These are phyloP conservation scores for Gossypium stocksii DNA, from an alignment of 345 rosid genomes.

Conservation along the genomic window DNA sequence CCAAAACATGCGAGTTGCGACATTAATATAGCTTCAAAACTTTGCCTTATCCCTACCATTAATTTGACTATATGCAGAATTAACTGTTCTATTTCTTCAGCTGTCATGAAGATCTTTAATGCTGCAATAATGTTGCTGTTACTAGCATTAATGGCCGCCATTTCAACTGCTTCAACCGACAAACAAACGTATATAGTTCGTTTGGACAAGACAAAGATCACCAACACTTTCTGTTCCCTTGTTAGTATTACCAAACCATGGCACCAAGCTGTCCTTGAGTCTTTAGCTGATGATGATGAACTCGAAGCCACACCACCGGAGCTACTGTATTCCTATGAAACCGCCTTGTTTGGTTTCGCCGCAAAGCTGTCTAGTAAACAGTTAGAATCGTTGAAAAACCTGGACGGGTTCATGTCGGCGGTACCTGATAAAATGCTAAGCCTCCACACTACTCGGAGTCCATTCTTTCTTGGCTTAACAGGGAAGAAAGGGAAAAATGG, in stretches of 20 bases:
- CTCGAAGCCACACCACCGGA: slow-evolving; percentile 25
- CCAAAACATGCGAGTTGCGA: no score
- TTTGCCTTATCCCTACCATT: no score
- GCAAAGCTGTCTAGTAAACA: slow-evolving; percentile 52
- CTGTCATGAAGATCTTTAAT: slow-evolving; percentile 17
- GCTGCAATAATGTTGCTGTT: slow-evolving; percentile 15
- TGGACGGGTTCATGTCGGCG: slow-evolving; percentile 53
- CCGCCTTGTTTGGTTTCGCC: slow-evolving; percentile 58
- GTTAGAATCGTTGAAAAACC: slow-evolving; percentile 39
- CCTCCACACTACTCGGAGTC: slow-evolving; percentile 65
- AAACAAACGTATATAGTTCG: slow-evolving; percentile 59
- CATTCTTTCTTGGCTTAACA: slow-evolving; percentile 60
- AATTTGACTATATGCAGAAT: neutral
- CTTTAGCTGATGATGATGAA: slow-evolving; percentile 24
- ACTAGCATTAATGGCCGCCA: slow-evolving; percentile 22
- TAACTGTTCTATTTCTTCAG: neutral
- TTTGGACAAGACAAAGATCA: slow-evolving; percentile 41
- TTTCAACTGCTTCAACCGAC: slow-evolving; percentile 30
- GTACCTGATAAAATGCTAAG: slow-evolving; percentile 53
- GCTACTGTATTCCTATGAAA: slow-evolving; percentile 24
- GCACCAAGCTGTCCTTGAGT: slow-evolving; percentile 33
- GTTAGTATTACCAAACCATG: slow-evolving; percentile 23
- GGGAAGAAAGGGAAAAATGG: slow-evolving; percentile 48
- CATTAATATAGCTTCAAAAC: no score
- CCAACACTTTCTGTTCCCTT: slow-evolving; percentile 13